These are phyloP conservation scores for Sarcomyxa edulis DNA, from an alignment of 768 basidiomycete genomes.

Conservation along the genomic window DNA sequence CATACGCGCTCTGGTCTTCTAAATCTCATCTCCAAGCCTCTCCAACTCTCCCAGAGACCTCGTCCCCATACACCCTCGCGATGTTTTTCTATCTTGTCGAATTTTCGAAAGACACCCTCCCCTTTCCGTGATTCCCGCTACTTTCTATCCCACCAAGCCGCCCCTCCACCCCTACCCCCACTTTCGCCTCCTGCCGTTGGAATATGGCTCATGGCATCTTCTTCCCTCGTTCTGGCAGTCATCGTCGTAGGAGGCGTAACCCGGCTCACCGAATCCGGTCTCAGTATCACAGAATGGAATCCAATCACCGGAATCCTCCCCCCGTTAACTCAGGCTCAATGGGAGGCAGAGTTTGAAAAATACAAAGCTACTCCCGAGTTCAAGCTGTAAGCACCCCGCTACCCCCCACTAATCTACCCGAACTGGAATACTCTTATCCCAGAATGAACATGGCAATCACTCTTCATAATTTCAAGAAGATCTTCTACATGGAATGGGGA, in stretches of 20 bases:
- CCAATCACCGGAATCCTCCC: constrained; percentile 88
- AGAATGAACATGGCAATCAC: constrained; percentile 89
- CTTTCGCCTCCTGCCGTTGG: constrained; percentile 69
- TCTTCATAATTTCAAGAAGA: constrained; percentile 88
- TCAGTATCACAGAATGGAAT: constrained; percentile 98
- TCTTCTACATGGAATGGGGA: constrained; percentile 98
- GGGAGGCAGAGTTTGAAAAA: constrained; percentile 89
- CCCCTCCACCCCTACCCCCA: constrained; percentile 37
- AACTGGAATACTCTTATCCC: constrained; percentile 8
- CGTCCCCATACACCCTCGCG: constrained; percentile 4
- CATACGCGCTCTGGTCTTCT: too few relatives aligned
- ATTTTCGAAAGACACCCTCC: constrained; percentile 1
- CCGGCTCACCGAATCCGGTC: constrained; percentile 92
- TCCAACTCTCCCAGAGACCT: too few relatives aligned
- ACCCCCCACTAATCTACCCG: background rate
- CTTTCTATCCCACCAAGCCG: too few relatives aligned
- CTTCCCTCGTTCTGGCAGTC: constrained; percentile 84
- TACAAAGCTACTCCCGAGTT: constrained; percentile 95
- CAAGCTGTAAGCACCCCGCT: constrained; percentile 61
- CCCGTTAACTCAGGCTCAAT: constrained; percentile 69
- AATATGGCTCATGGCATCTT: constrained; percentile 81
- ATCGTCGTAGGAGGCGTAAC: constrained; percentile 96
- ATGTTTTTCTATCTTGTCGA: background rate
- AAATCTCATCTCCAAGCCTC: too few relatives aligned
- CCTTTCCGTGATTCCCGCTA: too few relatives aligned